Evolutionary conservation across 1,284 basidiomycete species (phyloP), one percentile per base, ranked within the genome.

Genomic region (Mycena sp.): DNA sequence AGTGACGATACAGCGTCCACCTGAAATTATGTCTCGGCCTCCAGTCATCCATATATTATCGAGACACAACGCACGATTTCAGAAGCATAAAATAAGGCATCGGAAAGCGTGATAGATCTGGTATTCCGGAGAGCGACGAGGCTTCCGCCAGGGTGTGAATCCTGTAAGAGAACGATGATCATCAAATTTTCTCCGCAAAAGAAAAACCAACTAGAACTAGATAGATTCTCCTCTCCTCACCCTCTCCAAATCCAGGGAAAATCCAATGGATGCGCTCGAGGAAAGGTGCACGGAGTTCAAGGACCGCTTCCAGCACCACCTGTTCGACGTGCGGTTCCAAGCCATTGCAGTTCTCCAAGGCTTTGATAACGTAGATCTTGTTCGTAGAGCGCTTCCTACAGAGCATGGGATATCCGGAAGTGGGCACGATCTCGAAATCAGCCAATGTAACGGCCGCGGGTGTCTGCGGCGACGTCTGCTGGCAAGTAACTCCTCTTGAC

Each of bases 391-490:
- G 65, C 53, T 54, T 64, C 49, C 55, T 53, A 50, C 65, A 67
- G 26, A 54, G 58, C 55, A 61, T 61, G 38, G 62, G 65, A 37
- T 58, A 58, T 28, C 38, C 62, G 3, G 62, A 44, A 29, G 65
- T 54, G n/a, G 61, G 58, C 4, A 67, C 45, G 25, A 67, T 54
- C 16, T 67, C 65, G 38, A 67, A 67, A 51, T 67, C 62, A 17
- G 65, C 49, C 54, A 64, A 49, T 37, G 62, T 58, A 19, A 62
- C 50, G 23, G 37, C 10, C 11, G 23, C 26, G 16, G 30, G 37
- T 45, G 12, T 52, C 25, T 60, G 32, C 9, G 61, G 49, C 29
- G 19, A n/a, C n/a, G n/a, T n/a, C 26, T 49, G 40, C 43, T 37
- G 63, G 50, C 48, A 57, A 21, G 29, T 32, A 12, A 56, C 65